phyloP scores from a whole-genome alignment of 352 stramenopile genomes.

The Pythium utonaiense region DNA sequence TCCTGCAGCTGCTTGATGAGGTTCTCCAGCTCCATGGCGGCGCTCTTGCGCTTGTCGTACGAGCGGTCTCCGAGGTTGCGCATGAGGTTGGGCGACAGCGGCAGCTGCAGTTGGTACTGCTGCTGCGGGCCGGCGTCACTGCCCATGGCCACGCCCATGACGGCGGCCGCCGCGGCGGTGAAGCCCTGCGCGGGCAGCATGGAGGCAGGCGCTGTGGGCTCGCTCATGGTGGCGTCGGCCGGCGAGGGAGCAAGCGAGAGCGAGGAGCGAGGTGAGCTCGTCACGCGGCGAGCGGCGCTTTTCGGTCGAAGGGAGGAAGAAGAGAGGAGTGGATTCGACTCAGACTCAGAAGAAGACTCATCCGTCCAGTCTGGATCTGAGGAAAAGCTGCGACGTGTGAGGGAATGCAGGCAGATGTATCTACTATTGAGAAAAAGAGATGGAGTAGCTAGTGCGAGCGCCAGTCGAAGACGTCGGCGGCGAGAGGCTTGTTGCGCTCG shows the following conservation, averaged over 20 bases:
- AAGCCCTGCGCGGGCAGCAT: slow-evolving; percentile 20
- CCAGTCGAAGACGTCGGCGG: slow-evolving; percentile 54
- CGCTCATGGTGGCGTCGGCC: slow-evolving; percentile 20
- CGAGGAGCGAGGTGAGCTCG: too few relatives aligned
- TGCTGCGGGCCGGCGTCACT: slow-evolving; percentile 28
- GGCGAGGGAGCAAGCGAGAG: background rate
- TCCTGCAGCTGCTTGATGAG: slow-evolving; percentile 97
- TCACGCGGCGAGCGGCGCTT: too few relatives aligned
- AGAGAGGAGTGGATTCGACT: slow-evolving; percentile 2
- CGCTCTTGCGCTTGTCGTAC: slow-evolving; percentile 99
- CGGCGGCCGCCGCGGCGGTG: slow-evolving; percentile 44
- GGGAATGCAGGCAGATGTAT: too few relatives aligned
- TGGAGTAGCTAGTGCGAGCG: slow-evolving; percentile 27
- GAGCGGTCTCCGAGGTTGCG: slow-evolving; percentile 95
- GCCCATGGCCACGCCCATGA: slow-evolving; percentile 55
- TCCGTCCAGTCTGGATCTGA: slow-evolving; percentile 6
- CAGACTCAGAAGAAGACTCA: slow-evolving; percentile 8
- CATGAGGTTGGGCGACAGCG: slow-evolving; percentile 74
- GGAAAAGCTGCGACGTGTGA: background rate
- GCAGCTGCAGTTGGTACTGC: slow-evolving; percentile 53
- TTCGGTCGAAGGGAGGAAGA: background rate
- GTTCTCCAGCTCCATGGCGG: slow-evolving; percentile 98
- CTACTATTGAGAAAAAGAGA: too few relatives aligned
- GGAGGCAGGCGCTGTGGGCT: slow-evolving; percentile 1
- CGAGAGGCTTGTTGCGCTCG: slow-evolving; percentile 48